Conservation (phyloP, 164 flowering plant genomes). For the Kalanchoe fedtschenkoi region DNA sequence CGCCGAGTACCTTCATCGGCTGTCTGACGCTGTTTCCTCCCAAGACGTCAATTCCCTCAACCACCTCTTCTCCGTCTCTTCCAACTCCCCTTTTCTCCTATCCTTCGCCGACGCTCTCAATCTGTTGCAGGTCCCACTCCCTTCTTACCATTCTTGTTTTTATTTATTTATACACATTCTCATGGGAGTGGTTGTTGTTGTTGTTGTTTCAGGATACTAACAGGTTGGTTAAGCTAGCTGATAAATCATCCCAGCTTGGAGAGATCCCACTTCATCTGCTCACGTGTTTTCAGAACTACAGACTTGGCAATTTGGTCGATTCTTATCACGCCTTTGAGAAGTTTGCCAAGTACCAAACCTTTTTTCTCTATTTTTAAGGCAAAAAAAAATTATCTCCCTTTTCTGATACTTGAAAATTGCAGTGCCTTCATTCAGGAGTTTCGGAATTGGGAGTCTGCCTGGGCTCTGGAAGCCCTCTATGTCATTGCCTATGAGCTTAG, state of each 20-base stretch:
- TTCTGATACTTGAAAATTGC: conserved; percentile 11
- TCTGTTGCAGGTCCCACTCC: conserved; percentile 46
- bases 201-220: conserved; percentile 46
- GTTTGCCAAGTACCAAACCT: conserved; percentile 50
- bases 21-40: conserved; percentile 58
- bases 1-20: conserved; percentile 63
- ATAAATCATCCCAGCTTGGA: conserved; percentile 44
- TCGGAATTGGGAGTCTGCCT: conserved; percentile 91
- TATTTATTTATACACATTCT: neutral
- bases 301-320: conserved; percentile 50
- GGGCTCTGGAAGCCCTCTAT: conserved; percentile 87
- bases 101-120: conserved; percentile 80
- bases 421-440: conserved; percentile 95
- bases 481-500: conserved; percentile 78
- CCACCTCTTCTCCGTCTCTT: conserved; percentile 63
- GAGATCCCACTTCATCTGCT: conserved; percentile 56
- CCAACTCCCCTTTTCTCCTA: conserved; percentile 47
- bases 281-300: conserved; percentile 56
- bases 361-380: neutral
- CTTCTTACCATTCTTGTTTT: neutral
- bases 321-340: conserved; percentile 75
- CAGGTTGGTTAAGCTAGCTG: conserved; percentile 62
- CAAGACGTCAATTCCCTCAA: conserved; percentile 67
- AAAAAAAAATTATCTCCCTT: neutral
- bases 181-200: conserved; percentile 6